Evolutionary conservation across 1,139 yeast species (phyloP).

Genomic region (Lodderomyces orthopsilosis): DNA sequence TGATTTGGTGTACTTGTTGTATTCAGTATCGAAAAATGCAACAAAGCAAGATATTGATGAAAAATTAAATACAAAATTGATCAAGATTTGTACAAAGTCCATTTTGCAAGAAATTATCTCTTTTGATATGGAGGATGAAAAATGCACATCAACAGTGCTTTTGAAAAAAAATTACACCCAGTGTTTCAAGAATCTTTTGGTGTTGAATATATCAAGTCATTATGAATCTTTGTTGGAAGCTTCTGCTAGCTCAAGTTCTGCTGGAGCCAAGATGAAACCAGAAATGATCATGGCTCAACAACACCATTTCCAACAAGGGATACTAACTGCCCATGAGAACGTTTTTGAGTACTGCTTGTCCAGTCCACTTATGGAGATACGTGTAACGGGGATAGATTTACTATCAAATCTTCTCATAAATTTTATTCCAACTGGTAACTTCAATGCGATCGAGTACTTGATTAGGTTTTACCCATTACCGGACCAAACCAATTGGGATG

Average conservation of each 20-base stretch:
- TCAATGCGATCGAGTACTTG: slow-evolving; percentile 36
- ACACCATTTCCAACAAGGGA: slow-evolving; percentile 32
- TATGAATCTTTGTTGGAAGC: slow-evolving; percentile 37
- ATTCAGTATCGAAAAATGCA: slow-evolving; percentile 36
- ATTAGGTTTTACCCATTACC: slow-evolving; percentile 32
- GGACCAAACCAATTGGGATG: slow-evolving; percentile 24
- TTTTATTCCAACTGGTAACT: slow-evolving; percentile 41
- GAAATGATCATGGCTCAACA: slow-evolving; percentile 44
- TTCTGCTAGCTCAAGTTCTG: slow-evolving; percentile 36
- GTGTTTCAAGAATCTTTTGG: slow-evolving; percentile 31
- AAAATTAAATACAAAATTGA: slow-evolving; percentile 36
- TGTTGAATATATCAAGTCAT: slow-evolving; percentile 34
- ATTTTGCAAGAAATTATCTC: slow-evolving; percentile 19
- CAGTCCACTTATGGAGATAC: slow-evolving; percentile 33
- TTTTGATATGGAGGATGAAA: slow-evolving; percentile 18
- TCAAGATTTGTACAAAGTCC: slow-evolving; percentile 32
- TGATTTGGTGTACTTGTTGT: slow-evolving; percentile 32
- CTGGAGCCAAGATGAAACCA: slow-evolving; percentile 44
- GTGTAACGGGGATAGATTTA: slow-evolving; percentile 39
- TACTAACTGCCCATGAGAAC: slow-evolving; percentile 34
- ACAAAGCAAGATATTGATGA: slow-evolving; percentile 42
- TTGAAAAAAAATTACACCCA: slow-evolving; percentile 34
- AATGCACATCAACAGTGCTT: slow-evolving; percentile 21
- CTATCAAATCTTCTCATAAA: slow-evolving; percentile 35
- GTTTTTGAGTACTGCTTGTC: slow-evolving; percentile 29